phyloP scores from a whole-genome alignment of 116 monocot species.

The Dioscorea cayenensis region DNA sequence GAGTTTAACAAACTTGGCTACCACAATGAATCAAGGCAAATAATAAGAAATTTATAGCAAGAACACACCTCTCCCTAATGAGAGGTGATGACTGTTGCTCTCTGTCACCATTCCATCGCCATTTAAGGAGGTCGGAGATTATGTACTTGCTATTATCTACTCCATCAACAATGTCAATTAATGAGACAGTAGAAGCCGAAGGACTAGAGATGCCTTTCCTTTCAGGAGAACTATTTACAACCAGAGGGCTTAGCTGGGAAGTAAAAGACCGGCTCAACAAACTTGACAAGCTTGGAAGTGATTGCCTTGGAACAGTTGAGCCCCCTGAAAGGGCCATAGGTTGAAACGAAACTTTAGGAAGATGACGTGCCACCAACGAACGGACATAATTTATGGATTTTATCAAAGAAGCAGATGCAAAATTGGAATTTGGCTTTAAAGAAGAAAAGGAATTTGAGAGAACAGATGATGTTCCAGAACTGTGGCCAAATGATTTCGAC shows the following conservation, averaged over 20 bases:
- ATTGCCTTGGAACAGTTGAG: conserved; percentile 45
- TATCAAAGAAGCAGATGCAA: conserved; percentile 68
- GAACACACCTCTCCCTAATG: conserved; percentile 40
- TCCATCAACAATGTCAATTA: conserved; percentile 27
- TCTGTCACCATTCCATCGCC: conserved; percentile 58
- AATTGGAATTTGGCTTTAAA: conserved; percentile 34
- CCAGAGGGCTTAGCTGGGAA: conserved; percentile 57
- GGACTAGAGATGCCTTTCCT: conserved; percentile 32
- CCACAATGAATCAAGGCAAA: neutral
- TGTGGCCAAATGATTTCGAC: conserved; percentile 31
- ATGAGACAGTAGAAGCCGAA: conserved; percentile 25
- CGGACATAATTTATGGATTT: conserved; percentile 92
- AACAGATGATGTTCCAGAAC: conserved; percentile 24
- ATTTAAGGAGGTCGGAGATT: conserved; percentile 56
- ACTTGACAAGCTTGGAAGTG: conserved; percentile 69
- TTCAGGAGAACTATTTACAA: conserved; percentile 34
- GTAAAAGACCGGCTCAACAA: conserved; percentile 56
- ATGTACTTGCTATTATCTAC: conserved; percentile 47
- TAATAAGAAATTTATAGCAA: neutral
- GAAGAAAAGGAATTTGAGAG: conserved; percentile 17
- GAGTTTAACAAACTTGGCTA: neutral
- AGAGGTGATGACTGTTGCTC: conserved; percentile 27
- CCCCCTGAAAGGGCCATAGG: conserved; percentile 39
- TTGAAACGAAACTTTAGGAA: conserved; percentile 78
- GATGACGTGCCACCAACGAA: conserved; percentile 78